Conservation (phyloP, 1,139 yeast species). For the Yamadazyma conglobata region DNA sequence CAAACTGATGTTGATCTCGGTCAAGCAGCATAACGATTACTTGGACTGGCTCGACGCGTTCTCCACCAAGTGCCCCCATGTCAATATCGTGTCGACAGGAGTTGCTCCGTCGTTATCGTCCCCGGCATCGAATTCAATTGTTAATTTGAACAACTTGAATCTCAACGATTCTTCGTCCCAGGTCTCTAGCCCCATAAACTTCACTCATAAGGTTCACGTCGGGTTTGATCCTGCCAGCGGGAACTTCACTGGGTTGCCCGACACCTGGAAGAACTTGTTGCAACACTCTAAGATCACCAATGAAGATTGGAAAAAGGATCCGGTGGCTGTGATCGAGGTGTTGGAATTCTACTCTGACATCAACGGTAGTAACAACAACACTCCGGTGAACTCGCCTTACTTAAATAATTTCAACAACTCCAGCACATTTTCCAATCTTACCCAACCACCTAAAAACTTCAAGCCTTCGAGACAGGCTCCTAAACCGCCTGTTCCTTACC, state of each 20-base stretch:
- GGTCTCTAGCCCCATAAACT: conserved; percentile 76
- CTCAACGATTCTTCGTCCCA: conserved; percentile 22
- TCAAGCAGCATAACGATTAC: conserved; percentile 76
- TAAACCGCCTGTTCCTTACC: conserved; percentile 44
- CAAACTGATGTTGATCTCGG: conserved; percentile 69
- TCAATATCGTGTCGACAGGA: conserved; percentile 19
- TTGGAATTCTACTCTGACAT: conserved; percentile 73
- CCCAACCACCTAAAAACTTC: conserved; percentile 17
- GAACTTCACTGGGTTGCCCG: conserved; percentile 73
- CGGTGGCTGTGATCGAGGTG: conserved; percentile 87
- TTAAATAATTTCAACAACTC: conserved; percentile 5
- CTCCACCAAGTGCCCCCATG: conserved; percentile 77
- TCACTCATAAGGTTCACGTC: conserved; percentile 64
- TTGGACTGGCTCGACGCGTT: conserved; percentile 92
- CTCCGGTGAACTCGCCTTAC: conserved; percentile 28
- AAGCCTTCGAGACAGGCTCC: conserved; percentile 45
- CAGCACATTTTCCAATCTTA: conserved; percentile 13
- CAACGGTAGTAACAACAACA: conserved; percentile 28
- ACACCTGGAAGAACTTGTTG: conserved; percentile 70
- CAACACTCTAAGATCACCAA: conserved; percentile 78
- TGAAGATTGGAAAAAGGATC: conserved; percentile 81
- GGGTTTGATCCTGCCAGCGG: conserved; percentile 72
- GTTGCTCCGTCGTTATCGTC: conserved; percentile 2
- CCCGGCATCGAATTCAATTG: conserved; percentile 2
- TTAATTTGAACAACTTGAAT: conserved; percentile 5